phyloP scores from a whole-genome alignment of 1,139 yeast species.

The Wickerhamomyces sp. region DNA sequence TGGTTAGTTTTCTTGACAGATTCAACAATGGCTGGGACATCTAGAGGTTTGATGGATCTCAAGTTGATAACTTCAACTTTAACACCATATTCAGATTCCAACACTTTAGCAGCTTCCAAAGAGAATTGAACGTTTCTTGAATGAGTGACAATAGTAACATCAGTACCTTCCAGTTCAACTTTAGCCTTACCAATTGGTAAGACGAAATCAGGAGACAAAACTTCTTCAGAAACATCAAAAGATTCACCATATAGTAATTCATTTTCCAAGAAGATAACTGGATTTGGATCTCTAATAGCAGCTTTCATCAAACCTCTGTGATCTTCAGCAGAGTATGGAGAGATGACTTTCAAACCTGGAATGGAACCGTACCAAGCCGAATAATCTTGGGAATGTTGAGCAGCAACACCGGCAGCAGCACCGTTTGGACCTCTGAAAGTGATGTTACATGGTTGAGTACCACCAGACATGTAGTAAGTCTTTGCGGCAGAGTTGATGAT shows the following conservation, averaged over 20 bases:
- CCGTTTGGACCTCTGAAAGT: slow-evolving; percentile 99
- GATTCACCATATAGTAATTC: slow-evolving; percentile 92
- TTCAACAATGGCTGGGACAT: slow-evolving; percentile 76
- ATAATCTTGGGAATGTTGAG: slow-evolving; percentile 98
- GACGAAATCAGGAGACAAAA: slow-evolving; percentile 78
- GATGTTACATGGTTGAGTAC: slow-evolving; percentile 93
- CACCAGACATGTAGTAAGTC: slow-evolving; percentile 99
- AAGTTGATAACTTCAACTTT: slow-evolving; percentile 92
- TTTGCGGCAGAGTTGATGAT: slow-evolving; percentile 98
- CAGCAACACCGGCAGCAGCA: slow-evolving; percentile 99
- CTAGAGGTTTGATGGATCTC: slow-evolving; percentile 96
- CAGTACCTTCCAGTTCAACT: slow-evolving; percentile 88
- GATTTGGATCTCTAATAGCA: slow-evolving; percentile 97
- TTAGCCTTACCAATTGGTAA: slow-evolving; percentile 95
- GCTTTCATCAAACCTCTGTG: slow-evolving; percentile 94
- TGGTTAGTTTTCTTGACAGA: slow-evolving; percentile 97
- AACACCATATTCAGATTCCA: slow-evolving; percentile 81
- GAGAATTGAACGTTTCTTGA: slow-evolving; percentile 85
- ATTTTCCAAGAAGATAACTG: slow-evolving; percentile 92
- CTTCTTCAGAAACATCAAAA: slow-evolving; percentile 87
- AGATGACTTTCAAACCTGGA: slow-evolving; percentile 95
- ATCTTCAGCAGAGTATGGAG: slow-evolving; percentile 95
- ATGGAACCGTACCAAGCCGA: slow-evolving; percentile 98
- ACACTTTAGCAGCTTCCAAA: slow-evolving; percentile 82
- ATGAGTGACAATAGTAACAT: slow-evolving; percentile 85